Conservation (phyloP, 2,329 filamentous ascomycete species). For the Taxawa tesnikishii region DNA sequence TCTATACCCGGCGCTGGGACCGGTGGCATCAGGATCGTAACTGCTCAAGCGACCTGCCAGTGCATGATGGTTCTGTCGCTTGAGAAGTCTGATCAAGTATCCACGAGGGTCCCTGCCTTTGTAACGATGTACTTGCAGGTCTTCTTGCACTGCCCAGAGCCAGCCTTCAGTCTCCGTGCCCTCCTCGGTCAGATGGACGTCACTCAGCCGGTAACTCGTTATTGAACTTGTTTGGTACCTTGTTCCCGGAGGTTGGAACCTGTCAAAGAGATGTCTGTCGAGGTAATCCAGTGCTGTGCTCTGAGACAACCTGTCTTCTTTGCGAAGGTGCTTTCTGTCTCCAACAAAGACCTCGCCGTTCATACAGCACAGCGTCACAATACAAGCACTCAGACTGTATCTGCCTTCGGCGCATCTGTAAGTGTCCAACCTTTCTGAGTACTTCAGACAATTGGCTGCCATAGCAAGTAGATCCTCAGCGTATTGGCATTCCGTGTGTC, state of each 20-base stretch:
- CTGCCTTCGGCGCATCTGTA: too few species aligned
- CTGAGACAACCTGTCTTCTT: background rate
- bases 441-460: background rate
- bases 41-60: too few species aligned
- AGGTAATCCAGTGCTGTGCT: background rate
- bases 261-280: background rate
- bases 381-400: background rate
- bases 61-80: too few species aligned
- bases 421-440: background rate
- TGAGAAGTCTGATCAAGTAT: too few species aligned
- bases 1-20: too few species aligned
- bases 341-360: background rate
- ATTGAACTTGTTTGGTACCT: background rate
- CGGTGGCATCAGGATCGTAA: too few species aligned
- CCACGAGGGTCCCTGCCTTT: too few species aligned
- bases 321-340: background rate
- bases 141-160: too few species aligned
- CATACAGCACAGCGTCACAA: background rate
- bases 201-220: background rate
- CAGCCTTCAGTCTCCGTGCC: background rate
- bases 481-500: background rate
- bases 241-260: background rate
- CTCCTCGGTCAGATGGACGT: background rate
- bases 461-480: background rate
- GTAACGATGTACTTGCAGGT: too few species aligned